Evolutionary conservation across 1,284 basidiomycete species (phyloP), one percentile per base, ranked within the genome.

Genomic region (Malassezia arunalokei): DNA sequence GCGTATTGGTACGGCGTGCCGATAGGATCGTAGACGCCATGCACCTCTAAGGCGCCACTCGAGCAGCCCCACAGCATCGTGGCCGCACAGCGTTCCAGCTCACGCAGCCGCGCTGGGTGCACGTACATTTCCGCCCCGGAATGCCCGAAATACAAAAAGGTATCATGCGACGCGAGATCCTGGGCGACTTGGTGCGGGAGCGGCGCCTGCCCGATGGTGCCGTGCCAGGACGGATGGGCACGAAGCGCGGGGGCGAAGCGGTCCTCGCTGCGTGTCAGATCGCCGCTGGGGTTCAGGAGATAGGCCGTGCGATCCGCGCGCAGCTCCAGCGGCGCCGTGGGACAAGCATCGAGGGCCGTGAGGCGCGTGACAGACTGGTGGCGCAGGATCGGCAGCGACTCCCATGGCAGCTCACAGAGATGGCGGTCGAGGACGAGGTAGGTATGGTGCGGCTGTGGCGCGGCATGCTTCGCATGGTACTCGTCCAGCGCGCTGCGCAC

Each of bases 51-150:
- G 3, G 81, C 76, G 14, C 91, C 94, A 0, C 89, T 94, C 0
- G 92, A 98, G 77, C 92, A 99, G 0, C 94, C 92, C 92, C 91
- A 99, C 7, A 99, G 80, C 89, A 99, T 94, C 0, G 87, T 84
- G 8, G 84, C 84, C 1, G 92, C 90, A 70, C 92, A 98, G 15
- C 79, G 78, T 3, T 80, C 78, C 20, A 98, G 78, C 57, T 84
- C 80, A 15, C 87, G 80, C 63, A 85, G 85, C 69, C 85, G 83
- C 1, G 87, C 86, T 7, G 58, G 47, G 5, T 87, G 83, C 9
- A 89, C 80, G 67, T 92, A 99, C 68, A 95, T 89, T 71, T 96
- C 91, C 1, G 82, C 92, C 8, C 92, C 91, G 1, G 89, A 88
- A 68, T 99, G 92, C 8, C 92, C 92, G 68, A 96, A 95, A 76